phyloP scores from a whole-genome alignment of 2,329 filamentous ascomycete species.

The Nigrospora sphaerica region DNA sequence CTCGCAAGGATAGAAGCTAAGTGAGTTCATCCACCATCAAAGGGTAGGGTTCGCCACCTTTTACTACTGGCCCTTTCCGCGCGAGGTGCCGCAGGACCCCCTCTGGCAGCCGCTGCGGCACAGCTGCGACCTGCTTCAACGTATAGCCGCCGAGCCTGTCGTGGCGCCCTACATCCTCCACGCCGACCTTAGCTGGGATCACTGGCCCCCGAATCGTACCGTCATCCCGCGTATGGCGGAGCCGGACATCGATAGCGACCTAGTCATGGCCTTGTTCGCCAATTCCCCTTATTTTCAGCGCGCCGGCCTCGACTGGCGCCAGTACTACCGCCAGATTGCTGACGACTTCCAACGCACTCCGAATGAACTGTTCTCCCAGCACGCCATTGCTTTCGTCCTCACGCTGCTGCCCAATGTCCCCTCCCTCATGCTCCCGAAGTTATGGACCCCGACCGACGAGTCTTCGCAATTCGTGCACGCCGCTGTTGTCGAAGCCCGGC shows the following conservation, averaged over 20 bases:
- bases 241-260: neutral
- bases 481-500: neutral
- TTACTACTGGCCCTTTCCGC: neutral
- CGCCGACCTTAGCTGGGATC: neutral
- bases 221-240: neutral
- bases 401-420: neutral
- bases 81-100: neutral
- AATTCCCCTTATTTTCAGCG: neutral
- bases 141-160: neutral
- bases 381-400: neutral
- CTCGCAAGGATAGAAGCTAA: no score
- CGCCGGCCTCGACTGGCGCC: neutral
- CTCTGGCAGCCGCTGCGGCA: neutral
- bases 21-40: no score
- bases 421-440: neutral
- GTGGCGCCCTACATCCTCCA: neutral
- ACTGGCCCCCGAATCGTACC: neutral
- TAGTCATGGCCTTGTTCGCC: neutral
- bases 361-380: neutral
- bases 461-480: neutral
- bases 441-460: neutral
- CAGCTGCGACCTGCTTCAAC: neutral
- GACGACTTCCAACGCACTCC: neutral
- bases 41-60: neutral
- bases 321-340: neutral